These are phyloP conservation scores for Sclerospora graminicola DNA, from an alignment of 352 stramenopile species.

Conservation along the genomic window DNA sequence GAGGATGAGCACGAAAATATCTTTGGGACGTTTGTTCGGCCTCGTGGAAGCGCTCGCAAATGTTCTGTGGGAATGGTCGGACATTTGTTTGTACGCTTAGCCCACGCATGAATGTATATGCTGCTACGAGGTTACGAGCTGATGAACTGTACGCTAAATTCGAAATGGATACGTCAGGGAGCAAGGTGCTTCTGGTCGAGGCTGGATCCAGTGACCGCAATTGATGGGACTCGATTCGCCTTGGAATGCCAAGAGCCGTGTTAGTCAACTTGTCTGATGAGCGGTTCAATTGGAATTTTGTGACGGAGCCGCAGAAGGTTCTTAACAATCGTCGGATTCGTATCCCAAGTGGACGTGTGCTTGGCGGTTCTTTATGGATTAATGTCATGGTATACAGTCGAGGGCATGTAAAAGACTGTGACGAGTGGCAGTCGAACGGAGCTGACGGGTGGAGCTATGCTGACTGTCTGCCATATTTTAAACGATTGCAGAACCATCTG, in stretches of 20 bases:
- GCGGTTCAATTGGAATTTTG: constrained; percentile 78
- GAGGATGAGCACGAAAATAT: no score
- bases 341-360: constrained; percentile 67
- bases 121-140: no score
- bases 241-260: constrained; percentile 69
- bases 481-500: constrained; percentile 55
- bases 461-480: constrained; percentile 76
- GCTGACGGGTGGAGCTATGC: constrained; percentile 69
- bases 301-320: constrained; percentile 64
- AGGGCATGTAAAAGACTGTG: constrained; percentile 68
- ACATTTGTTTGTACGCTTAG: no score
- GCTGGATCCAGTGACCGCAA: constrained; percentile 55
- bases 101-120: no score
- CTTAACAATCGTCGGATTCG: constrained; percentile 58
- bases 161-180: no score
- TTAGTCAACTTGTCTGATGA: constrained; percentile 70
- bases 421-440: constrained; percentile 57
- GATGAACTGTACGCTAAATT: no score
- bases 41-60: no score
- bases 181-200: constrained; percentile 74
- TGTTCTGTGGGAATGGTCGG: no score
- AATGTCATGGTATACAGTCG: no score
- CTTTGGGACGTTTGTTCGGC: no score
- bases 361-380: constrained; percentile 72
- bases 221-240: constrained; percentile 77